Base-by-base conservation (phyloP, 1,284 basidiomycete species). In the Schizopora paradoxa region DNA sequence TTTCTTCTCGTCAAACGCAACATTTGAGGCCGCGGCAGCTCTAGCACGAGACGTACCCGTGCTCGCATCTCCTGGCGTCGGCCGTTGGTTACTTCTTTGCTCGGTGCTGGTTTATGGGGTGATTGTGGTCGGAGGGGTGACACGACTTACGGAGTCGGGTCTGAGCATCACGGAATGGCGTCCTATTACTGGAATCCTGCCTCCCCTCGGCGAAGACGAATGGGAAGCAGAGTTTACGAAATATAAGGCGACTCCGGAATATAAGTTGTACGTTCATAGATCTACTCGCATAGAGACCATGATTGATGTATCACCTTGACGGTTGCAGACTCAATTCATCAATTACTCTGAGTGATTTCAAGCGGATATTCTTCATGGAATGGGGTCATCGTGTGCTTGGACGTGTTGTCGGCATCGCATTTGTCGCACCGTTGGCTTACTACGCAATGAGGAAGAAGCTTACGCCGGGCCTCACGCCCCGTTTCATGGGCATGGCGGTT, bases 151-250 rank as follows among this genome's bases (percentile, higher is more conserved):
- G 3, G 96, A 99, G 68, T 96, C 92, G 19, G 96, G 96, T 4
- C 72, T 99, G 51, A 94, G 91, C 55, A 99, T 99, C 62, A 95
- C 91, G 25, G 96, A 99, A 73, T 99, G 96, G 96, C 80, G 82
- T 49, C 92, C 95, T 5, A 83, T 99, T 53, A 87, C 91, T 37
- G 96, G 96, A 18, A 73, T 93, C 45, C 63, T 92, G 13, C 91
- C 94, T 13, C 96, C 96, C 2, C 66, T 91, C 27, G 79, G 79
- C 1, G 66, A 75, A 13, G 77, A 70, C 1, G 81, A 91, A 50
- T 99, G 96, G 96, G 73, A 83, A 50, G 72, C 68, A 26, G 96
- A 99, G 61, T 99, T 97, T 66, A 80, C 85, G 36, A 99, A 98
- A 68, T 99, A 99, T 73, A 90, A 86, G 64, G 74, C 76, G 16